Evolutionary conservation across 306 rosid genomes (phyloP).

Genomic region (Vigna radiata): DNA sequence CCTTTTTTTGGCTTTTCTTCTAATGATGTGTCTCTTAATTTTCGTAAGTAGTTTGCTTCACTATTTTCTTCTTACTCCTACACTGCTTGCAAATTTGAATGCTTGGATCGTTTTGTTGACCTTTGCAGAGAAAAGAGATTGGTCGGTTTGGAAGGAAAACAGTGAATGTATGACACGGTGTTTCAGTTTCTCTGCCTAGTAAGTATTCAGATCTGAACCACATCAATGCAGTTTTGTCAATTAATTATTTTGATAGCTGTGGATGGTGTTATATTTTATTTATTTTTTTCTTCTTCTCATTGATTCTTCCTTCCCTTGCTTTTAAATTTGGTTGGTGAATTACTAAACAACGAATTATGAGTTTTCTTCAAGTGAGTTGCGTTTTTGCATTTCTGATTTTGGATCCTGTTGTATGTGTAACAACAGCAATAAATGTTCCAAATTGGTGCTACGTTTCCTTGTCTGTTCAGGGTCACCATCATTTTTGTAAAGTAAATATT

Average conservation of each 20-base stretch:
- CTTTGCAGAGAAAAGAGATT: slow-evolving; percentile 50
- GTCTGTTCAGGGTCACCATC: slow-evolving; percentile 14
- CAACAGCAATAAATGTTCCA: slow-evolving; percentile 37
- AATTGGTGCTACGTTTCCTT: slow-evolving; percentile 28
- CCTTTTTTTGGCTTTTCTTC: slow-evolving; percentile 4
- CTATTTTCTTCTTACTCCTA: slow-evolving; percentile 42
- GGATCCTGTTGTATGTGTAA: neutral
- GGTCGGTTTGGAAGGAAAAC: slow-evolving; percentile 46
- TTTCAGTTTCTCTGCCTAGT: slow-evolving; percentile 56
- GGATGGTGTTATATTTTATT: neutral
- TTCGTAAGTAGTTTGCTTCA: slow-evolving; percentile 29
- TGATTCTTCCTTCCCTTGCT: slow-evolving; percentile 25
- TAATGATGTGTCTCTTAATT: neutral
- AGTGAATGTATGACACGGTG: slow-evolving; percentile 49
- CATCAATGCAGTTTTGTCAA: slow-evolving; percentile 22
- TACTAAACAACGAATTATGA: slow-evolving; percentile 20
- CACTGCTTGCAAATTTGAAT: slow-evolving; percentile 30
- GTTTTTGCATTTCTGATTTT: slow-evolving; percentile 29
- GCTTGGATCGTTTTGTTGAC: slow-evolving; percentile 33
- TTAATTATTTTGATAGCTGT: slow-evolving; percentile 7
- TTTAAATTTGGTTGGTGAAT: slow-evolving; percentile 36
- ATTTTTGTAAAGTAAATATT: slow-evolving; percentile 19
- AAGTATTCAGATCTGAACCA: slow-evolving; percentile 80
- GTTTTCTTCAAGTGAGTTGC: slow-evolving; percentile 36
- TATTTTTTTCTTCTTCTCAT: slow-evolving; percentile 5